Evolutionary conservation across 2,329 filamentous ascomycete species (phyloP).

Genomic region (Colletotrichum sp.): DNA sequence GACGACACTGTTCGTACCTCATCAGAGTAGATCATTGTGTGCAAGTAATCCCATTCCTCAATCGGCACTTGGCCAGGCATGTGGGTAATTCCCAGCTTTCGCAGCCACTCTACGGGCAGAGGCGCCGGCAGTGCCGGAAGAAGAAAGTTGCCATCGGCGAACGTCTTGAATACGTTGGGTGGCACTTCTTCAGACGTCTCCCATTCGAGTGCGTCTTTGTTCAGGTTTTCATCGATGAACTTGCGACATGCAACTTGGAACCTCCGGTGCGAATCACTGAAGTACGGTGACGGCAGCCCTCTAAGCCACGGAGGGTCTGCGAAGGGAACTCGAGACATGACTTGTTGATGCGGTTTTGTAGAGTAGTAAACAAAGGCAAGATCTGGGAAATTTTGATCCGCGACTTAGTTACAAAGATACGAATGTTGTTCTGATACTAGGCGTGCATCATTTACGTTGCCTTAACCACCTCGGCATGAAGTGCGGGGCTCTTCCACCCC

Average conservation of each 20-base stretch:
- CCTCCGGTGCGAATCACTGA: constrained; percentile 66
- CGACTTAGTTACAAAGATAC: too few species aligned
- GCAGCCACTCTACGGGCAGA: constrained; percentile 71
- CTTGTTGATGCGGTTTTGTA: too few species aligned
- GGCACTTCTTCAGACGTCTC: constrained; percentile 70
- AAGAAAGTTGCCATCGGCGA: constrained; percentile 71
- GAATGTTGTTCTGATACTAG: too few species aligned
- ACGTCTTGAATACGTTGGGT: constrained; percentile 66
- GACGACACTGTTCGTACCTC: constrained; percentile 32
- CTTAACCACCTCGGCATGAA: not conserved
- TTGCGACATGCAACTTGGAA: constrained; percentile 73
- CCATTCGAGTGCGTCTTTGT: constrained; percentile 70
- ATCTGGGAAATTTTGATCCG: too few species aligned
- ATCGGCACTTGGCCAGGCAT: constrained; percentile 70
- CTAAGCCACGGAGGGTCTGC: constrained; percentile 75
- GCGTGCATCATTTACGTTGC: not conserved
- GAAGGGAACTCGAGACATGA: constrained; percentile 66
- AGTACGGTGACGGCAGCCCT: constrained; percentile 75
- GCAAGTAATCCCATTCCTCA: constrained; percentile 77
- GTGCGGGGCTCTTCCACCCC: not conserved
- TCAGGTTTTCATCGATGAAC: constrained; percentile 69
- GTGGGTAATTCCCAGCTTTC: constrained; percentile 67
- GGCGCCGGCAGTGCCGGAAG: constrained; percentile 74
- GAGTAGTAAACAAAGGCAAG: too few species aligned
- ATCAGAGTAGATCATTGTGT: constrained; percentile 73